Evolutionary conservation across 805 yeast species (phyloP).

Genomic region (Myxozyma kluyveri): DNA sequence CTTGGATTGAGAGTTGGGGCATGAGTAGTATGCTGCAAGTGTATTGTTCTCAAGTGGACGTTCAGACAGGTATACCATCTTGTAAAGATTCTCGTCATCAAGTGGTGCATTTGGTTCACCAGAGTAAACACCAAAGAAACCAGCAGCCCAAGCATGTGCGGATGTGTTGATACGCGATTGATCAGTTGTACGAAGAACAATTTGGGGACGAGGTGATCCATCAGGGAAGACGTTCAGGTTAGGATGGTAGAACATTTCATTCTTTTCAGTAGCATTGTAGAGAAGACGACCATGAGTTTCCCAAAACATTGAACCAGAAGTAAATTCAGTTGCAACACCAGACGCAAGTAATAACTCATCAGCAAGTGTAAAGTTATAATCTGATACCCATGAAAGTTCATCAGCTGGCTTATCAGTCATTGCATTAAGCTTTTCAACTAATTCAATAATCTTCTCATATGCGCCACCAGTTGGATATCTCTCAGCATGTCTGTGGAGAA

Average conservation of each 20-base stretch:
- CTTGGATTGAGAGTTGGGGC: slow-evolving; percentile 39
- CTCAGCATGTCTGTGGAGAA: slow-evolving; percentile 76
- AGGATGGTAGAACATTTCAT: slow-evolving; percentile 34
- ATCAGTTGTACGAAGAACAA: slow-evolving; percentile 41
- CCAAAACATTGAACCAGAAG: slow-evolving; percentile 41
- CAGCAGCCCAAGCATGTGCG: slow-evolving; percentile 46
- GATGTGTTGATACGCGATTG: slow-evolving; percentile 43
- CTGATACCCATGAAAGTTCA: slow-evolving; percentile 37
- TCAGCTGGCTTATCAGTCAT: slow-evolving; percentile 34
- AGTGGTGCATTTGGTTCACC: slow-evolving; percentile 35
- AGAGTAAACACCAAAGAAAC: slow-evolving; percentile 43
- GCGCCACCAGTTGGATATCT: slow-evolving; percentile 59
- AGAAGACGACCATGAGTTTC: slow-evolving; percentile 42
- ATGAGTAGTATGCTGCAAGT: slow-evolving; percentile 41
- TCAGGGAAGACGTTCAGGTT: slow-evolving; percentile 36
- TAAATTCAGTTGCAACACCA: slow-evolving; percentile 43
- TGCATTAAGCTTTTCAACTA: slow-evolving; percentile 38
- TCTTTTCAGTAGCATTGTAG: slow-evolving; percentile 36
- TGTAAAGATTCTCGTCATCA: slow-evolving; percentile 36
- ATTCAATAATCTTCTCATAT: slow-evolving; percentile 40
- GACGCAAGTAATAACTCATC: slow-evolving; percentile 39
- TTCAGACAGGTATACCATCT: slow-evolving; percentile 39
- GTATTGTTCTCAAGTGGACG: slow-evolving; percentile 39
- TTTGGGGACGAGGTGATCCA: slow-evolving; percentile 38
- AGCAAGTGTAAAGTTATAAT: slow-evolving; percentile 39